Conservation (phyloP, 1,284 basidiomycete species). For the Sporisorium sorghi region DNA sequence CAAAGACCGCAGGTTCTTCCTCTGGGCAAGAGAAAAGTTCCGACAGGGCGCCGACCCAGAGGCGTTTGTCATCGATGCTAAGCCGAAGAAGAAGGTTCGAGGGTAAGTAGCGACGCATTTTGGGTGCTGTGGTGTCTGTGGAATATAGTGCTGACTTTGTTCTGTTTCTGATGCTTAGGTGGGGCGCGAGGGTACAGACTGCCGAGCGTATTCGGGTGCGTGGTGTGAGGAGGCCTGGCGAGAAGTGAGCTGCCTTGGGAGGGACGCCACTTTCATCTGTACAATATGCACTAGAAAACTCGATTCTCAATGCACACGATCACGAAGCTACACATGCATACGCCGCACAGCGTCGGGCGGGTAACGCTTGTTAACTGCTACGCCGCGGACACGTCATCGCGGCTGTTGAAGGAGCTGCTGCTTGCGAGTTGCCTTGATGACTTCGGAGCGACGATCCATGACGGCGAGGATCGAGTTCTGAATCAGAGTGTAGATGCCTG, state of each 20-base stretch:
- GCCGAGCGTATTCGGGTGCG: slow-evolving; percentile 71
- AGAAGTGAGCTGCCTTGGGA: slow-evolving; percentile 50
- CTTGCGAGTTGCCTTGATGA: slow-evolving; percentile 32
- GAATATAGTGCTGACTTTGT: slow-evolving; percentile 1
- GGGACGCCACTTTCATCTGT: slow-evolving; percentile 27
- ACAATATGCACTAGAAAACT: background rate
- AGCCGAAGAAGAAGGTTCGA: slow-evolving; percentile 79
- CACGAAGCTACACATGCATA: background rate
- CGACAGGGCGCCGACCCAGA: slow-evolving; percentile 74
- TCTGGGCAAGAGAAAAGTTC: slow-evolving; percentile 85
- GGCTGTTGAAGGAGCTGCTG: slow-evolving; percentile 36
- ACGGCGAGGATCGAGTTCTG: slow-evolving; percentile 78
- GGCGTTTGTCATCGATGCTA: slow-evolving; percentile 76
- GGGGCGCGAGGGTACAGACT: slow-evolving; percentile 77
- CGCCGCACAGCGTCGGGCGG: background rate
- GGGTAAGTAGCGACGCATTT: too few relatives aligned
- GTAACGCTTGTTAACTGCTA: background rate
- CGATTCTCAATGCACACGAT: background rate
- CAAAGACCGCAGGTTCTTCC: slow-evolving; percentile 79
- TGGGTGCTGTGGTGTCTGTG: too few relatives aligned
- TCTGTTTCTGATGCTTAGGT: slow-evolving; percentile 34
- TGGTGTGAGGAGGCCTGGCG: slow-evolving; percentile 59
- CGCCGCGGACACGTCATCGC: background rate
- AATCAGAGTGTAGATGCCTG: slow-evolving; percentile 80
- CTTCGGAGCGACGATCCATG: slow-evolving; percentile 52